A percentile compares a stretch with the other conserved stretches of the same genome.
phyloP scores from a whole-genome alignment of 192 early-diverging fungal genomes.

The Coemansia reversa region DNA sequence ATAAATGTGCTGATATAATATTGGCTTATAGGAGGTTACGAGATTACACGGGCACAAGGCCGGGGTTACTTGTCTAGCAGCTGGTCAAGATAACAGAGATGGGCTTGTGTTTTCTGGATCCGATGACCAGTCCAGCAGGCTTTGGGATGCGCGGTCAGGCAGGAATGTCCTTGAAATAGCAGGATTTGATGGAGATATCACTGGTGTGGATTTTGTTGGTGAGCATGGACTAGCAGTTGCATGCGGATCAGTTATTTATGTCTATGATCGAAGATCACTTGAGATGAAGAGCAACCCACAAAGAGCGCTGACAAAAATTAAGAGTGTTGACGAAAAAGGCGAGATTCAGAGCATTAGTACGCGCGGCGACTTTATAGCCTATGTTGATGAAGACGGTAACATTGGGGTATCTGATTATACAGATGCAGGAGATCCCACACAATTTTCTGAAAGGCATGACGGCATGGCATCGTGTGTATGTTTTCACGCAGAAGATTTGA shows the following conservation, averaged over 20 bases:
- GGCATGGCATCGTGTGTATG: constrained; percentile 36
- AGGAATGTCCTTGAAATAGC: constrained; percentile 14
- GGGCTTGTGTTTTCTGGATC: constrained; percentile 38
- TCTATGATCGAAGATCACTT: constrained; percentile 35
- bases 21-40: constrained; percentile 1
- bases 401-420: constrained; percentile 28
- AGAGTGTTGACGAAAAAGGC: neutral
- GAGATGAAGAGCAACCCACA: neutral
- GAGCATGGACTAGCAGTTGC: constrained; percentile 22
- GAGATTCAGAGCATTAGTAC: constrained; percentile 39
- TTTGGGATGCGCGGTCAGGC: constrained; percentile 36
- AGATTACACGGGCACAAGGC: constrained; percentile 15
- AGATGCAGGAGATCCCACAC: constrained; percentile 11
- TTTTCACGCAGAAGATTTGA: constrained; percentile 29
- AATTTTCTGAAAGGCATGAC: constrained; percentile 24
- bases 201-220: constrained; percentile 20
- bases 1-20: too few species aligned
- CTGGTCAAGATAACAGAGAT: constrained; percentile 13
- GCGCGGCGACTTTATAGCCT: constrained; percentile 51
- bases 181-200: constrained; percentile 23
- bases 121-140: constrained; percentile 35
- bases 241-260: too few species aligned
- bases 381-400: constrained; percentile 41
- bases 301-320: neutral
- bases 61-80: constrained; percentile 25